Evolutionary conservation across 768 basidiomycete genomes (phyloP).

Genomic region (Holtermannia corniformis): DNA sequence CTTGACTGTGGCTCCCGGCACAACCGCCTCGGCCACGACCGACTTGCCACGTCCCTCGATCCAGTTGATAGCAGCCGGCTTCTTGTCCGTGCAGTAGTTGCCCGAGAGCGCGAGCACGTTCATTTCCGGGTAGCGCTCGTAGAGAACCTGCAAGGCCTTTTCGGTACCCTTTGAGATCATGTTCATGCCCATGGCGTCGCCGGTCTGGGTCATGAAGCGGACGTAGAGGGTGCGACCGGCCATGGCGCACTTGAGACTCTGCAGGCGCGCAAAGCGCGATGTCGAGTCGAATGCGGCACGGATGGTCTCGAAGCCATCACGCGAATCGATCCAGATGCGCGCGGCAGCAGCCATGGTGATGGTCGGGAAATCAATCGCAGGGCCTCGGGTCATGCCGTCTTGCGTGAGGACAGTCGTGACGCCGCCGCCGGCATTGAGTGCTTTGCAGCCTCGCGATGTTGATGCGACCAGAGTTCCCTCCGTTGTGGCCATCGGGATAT

Average conservation of each 20-base stretch:
- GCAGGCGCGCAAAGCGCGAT: conserved; percentile 79
- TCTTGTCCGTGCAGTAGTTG: conserved; percentile 99
- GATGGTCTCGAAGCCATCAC: conserved; percentile 65
- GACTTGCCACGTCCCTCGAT: conserved; percentile 98
- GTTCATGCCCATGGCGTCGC: conserved; percentile 99
- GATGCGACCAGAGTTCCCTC: conserved; percentile 98
- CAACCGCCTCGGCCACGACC: conserved; percentile 87
- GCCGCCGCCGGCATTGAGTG: conserved; percentile 89
- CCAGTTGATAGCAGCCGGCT: conserved; percentile 99
- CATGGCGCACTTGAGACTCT: conserved; percentile 74
- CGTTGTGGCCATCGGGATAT: conserved; percentile 99
- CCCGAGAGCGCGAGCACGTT: conserved; percentile 79
- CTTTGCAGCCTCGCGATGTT: conserved; percentile 94
- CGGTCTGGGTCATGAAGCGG: conserved; percentile 86
- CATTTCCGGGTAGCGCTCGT: conserved; percentile 80
- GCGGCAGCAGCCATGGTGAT: conserved; percentile 71
- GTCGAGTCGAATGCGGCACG: conserved; percentile 87
- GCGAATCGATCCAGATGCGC: conserved; percentile 75
- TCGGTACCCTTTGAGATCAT: conserved; percentile 99
- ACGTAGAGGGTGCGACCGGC: conserved; percentile 90
- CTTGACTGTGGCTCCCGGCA: conserved; percentile 81
- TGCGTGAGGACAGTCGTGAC: conserved; percentile 84
- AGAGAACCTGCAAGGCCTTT: conserved; percentile 68
- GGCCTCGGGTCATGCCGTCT: conserved; percentile 97
- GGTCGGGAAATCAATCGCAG: conserved; percentile 90